phyloP scores from a whole-genome alignment of 352 stramenopile species.

The Phytophthora tubulina region DNA sequence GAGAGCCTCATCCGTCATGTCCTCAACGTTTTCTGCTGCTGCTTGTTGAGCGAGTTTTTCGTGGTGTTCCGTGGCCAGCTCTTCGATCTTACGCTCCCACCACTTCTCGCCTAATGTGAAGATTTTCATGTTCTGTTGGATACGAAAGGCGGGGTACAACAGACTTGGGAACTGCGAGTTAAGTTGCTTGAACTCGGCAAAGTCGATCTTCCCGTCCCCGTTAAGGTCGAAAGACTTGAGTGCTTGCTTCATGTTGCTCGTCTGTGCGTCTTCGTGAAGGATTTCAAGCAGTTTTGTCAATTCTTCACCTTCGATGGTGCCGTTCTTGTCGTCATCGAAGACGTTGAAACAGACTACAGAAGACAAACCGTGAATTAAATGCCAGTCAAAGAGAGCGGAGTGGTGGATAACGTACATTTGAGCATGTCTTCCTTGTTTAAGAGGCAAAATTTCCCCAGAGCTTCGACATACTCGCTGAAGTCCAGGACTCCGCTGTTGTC shows the following conservation, averaged over 20 bases:
- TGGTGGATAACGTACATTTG: constrained; percentile 53
- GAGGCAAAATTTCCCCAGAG: constrained; percentile 79
- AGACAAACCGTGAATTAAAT: not conserved
- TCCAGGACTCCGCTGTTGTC: constrained; percentile 78
- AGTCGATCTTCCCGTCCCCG: constrained; percentile 78
- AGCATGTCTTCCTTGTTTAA: constrained; percentile 80
- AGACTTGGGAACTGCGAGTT: constrained; percentile 72
- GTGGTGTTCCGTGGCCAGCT: constrained; percentile 57
- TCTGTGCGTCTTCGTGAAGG: constrained; percentile 67
- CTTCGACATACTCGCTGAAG: constrained; percentile 83
- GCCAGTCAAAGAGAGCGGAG: not conserved
- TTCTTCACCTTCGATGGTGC: constrained; percentile 76
- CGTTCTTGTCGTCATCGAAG: constrained; percentile 77
- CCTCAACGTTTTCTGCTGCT: constrained; percentile 39
- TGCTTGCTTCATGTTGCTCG: constrained; percentile 77
- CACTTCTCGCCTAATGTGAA: constrained; percentile 72
- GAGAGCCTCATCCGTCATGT: constrained; percentile 42
- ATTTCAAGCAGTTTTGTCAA: constrained; percentile 74
- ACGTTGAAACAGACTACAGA: constrained; percentile 80
- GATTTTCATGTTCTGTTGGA: constrained; percentile 80
- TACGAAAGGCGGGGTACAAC: constrained; percentile 74
- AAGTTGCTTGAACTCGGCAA: constrained; percentile 72
- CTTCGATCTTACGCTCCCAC: constrained; percentile 70
- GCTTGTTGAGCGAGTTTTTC: constrained; percentile 51
- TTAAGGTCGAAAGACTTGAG: constrained; percentile 77